Conservation (phyloP, 805 yeast species). For the Wickerhamomyces alni region DNA sequence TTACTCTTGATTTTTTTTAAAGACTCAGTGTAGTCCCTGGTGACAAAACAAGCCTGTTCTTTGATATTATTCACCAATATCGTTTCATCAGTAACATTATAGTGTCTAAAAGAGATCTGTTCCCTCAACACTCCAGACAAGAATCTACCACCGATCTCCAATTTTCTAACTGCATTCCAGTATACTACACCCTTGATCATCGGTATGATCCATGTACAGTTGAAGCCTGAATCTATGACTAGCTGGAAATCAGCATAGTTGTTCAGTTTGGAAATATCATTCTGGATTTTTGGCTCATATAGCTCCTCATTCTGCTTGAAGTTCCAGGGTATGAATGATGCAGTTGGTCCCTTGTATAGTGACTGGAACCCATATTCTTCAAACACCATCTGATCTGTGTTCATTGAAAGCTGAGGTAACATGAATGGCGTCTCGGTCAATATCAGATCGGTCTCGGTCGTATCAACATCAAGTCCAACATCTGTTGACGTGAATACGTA, state of each 20-base stretch:
- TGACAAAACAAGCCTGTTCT: slow-evolving; percentile 69
- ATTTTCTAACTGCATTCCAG: slow-evolving; percentile 69
- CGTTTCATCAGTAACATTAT: slow-evolving; percentile 90
- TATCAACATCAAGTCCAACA: slow-evolving; percentile 36
- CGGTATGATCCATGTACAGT: slow-evolving; percentile 83
- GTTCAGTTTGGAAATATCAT: slow-evolving; percentile 11
- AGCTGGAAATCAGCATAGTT: slow-evolving; percentile 57
- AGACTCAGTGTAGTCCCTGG: slow-evolving; percentile 47
- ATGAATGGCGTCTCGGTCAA: slow-evolving; percentile 80
- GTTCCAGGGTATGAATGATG: slow-evolving; percentile 60
- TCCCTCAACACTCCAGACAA: slow-evolving; percentile 81
- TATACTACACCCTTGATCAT: slow-evolving; percentile 71
- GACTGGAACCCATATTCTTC: slow-evolving; percentile 85
- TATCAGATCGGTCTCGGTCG: slow-evolving; percentile 53
- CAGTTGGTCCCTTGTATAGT: slow-evolving; percentile 61
- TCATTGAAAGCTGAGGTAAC: slow-evolving; percentile 72
- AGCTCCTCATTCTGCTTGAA: slow-evolving; percentile 22
- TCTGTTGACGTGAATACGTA: slow-evolving; percentile 34
- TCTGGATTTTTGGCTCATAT: slow-evolving; percentile 20
- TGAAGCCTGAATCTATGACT: slow-evolving; percentile 85
- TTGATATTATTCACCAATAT: slow-evolving; percentile 79
- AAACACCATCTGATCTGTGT: slow-evolving; percentile 86
- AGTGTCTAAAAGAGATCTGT: slow-evolving; percentile 82
- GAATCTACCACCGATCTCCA: slow-evolving; percentile 84
- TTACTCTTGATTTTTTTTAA: slow-evolving; percentile 31